Conservation (phyloP, 2,329 filamentous ascomycete species). For the Elsinoe necatrix region DNA sequence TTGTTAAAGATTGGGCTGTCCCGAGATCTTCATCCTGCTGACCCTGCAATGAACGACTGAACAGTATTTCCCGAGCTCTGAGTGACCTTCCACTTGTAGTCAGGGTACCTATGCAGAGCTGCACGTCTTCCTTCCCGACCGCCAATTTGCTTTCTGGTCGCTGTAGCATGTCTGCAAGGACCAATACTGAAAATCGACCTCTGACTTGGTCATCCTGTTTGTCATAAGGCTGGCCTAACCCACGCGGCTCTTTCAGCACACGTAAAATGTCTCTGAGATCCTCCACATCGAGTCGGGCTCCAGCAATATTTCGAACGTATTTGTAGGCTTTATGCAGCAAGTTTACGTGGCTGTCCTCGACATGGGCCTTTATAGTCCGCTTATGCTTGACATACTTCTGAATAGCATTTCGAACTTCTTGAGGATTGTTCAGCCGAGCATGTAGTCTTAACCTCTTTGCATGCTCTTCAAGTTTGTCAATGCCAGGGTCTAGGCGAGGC, state of each 20-base stretch:
- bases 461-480: constrained; percentile 63
- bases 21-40: neutral
- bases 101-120: neutral
- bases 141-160: neutral
- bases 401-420: constrained; percentile 59
- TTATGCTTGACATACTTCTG: constrained; percentile 50
- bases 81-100: neutral
- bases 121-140: neutral
- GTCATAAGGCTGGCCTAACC: neutral
- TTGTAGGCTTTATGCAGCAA: constrained; percentile 10
- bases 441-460: constrained; percentile 54
- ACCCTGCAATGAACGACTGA: neutral
- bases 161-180: neutral
- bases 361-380: constrained; percentile 33
- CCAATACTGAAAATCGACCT: neutral
- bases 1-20: neutral
- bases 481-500: constrained; percentile 59
- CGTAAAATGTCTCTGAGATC: neutral
- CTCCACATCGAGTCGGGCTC: constrained; percentile 17
- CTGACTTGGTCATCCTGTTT: neutral
- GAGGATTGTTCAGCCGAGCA: constrained; percentile 53
- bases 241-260: neutral
- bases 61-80: neutral
- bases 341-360: constrained; percentile 10
- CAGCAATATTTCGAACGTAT: neutral